A percentile compares a stretch with the other conserved stretches of the same genome.
Conservation (phyloP, 2,329 filamentous ascomycete species). For the Paraphoma sp. region DNA sequence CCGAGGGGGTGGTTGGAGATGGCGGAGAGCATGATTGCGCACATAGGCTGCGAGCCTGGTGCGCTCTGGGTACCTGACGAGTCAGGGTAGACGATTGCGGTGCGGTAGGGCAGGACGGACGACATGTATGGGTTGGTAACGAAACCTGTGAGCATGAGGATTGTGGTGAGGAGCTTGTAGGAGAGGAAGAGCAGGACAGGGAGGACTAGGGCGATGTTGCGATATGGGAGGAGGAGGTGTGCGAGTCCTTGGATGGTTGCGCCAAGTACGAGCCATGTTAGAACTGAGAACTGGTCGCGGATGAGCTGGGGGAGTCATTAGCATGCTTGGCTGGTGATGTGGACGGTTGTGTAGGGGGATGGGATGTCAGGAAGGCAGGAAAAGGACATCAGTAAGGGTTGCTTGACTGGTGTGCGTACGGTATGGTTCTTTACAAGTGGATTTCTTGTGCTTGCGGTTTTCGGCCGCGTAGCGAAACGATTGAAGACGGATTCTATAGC, state of each 20-base stretch:
- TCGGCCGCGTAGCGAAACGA: not conserved
- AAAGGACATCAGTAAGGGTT: no score
- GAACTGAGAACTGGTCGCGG: slow-evolving; percentile 12
- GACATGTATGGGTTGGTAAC: slow-evolving; percentile 2
- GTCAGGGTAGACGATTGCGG: slow-evolving; percentile 4
- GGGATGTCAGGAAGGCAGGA: not conserved
- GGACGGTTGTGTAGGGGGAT: not conserved
- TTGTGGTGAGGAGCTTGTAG: slow-evolving; percentile 9
- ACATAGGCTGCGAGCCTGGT: slow-evolving; percentile 3
- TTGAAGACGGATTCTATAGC: not conserved
- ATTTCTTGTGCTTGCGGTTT: not conserved
- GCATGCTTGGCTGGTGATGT: not conserved
- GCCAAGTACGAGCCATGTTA: slow-evolving; percentile 13
- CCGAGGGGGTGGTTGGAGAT: slow-evolving; percentile 14
- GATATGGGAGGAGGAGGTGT: slow-evolving; percentile 9
- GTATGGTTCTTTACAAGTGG: not conserved
- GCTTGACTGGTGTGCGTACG: not conserved
- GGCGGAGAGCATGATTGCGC: slow-evolving; percentile 13
- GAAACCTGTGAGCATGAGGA: not conserved
- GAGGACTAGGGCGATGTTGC: slow-evolving; percentile 14
- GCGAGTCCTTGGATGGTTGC: slow-evolving; percentile 8
- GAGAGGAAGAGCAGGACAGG: slow-evolving; percentile 9
- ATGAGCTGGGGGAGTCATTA: not conserved
- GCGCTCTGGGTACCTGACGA: slow-evolving; percentile 6
- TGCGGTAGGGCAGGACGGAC: slow-evolving; percentile 3